Conservation (phyloP, 2,329 filamentous ascomycete species). For the Nannizziopsis barbatae region DNA sequence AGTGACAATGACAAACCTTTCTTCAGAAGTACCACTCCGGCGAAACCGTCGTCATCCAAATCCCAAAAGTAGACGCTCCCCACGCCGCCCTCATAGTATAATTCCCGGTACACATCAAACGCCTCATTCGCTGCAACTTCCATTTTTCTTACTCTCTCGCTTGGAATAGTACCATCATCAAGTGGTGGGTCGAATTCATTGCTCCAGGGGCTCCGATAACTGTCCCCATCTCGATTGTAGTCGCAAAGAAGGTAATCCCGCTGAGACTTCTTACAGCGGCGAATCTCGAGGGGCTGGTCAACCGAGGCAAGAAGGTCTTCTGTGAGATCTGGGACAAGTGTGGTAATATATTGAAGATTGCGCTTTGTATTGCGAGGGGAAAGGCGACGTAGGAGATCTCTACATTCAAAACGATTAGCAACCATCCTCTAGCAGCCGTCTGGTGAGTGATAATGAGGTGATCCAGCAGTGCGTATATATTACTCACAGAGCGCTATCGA, state of each 20-base stretch:
- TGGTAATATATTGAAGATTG: slow-evolving; percentile 82
- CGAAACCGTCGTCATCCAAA: slow-evolving; percentile 94
- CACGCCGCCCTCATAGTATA: slow-evolving; percentile 88
- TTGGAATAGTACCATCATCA: slow-evolving; percentile 76
- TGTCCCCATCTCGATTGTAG: slow-evolving; percentile 98
- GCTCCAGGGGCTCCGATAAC: slow-evolving; percentile 96
- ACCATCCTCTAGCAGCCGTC: background rate
- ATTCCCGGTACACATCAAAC: slow-evolving; percentile 89
- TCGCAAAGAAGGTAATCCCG: slow-evolving; percentile 97
- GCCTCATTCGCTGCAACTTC: slow-evolving; percentile 90
- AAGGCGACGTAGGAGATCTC: slow-evolving; percentile 93
- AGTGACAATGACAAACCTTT: slow-evolving; percentile 54
- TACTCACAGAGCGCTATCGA: slow-evolving; percentile 42
- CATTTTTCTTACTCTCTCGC: slow-evolving; percentile 83
- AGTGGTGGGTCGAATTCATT: slow-evolving; percentile 94
- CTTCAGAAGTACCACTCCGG: slow-evolving; percentile 88
- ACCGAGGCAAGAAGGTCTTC: slow-evolving; percentile 97
- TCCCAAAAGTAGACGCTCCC: slow-evolving; percentile 98
- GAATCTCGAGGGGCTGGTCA: slow-evolving; percentile 82
- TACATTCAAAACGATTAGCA: slow-evolving; percentile 28
- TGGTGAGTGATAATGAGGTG: background rate
- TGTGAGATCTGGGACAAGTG: slow-evolving; percentile 78
- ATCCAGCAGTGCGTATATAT: background rate
- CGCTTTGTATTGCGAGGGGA: slow-evolving; percentile 83
- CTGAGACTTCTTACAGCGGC: slow-evolving; percentile 75